Conservation (phyloP, 202 grass and related monocot species). For the Carex arenaria region DNA sequence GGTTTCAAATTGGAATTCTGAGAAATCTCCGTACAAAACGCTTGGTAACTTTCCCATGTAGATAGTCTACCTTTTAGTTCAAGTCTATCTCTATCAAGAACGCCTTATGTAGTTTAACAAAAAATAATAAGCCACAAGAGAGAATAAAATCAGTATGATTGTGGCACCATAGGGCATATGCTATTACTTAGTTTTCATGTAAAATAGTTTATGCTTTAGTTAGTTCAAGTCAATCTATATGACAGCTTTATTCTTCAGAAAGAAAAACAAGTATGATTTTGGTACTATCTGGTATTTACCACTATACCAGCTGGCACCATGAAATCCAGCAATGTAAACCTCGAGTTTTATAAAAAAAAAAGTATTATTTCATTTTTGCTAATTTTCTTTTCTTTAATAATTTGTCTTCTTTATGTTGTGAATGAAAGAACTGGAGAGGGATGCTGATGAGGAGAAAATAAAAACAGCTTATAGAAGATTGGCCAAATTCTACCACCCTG, state of each 20-base stretch:
- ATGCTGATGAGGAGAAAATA: conserved; percentile 85
- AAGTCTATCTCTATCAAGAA: background rate
- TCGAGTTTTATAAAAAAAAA: too few relatives aligned
- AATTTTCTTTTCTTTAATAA: conserved; percentile 11
- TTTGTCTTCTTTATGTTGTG: conserved; percentile 5
- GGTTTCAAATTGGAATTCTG: conserved; percentile 80
- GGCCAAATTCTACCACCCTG: conserved; percentile 92
- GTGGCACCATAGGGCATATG: background rate
- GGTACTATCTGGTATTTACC: background rate
- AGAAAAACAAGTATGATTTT: background rate
- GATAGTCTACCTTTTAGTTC: background rate
- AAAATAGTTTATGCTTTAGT: background rate
- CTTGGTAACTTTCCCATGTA: conserved; percentile 51
- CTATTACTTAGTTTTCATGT: background rate
- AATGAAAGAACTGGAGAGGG: conserved; percentile 67
- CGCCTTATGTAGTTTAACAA: conserved; percentile 8
- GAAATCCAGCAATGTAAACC: background rate
- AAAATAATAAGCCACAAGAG: background rate
- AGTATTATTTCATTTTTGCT: background rate
- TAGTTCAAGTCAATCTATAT: background rate
- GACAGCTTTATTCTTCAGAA: background rate
- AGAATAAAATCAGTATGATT: background rate
- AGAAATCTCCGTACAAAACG: conserved; percentile 83
- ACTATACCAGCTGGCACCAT: background rate
- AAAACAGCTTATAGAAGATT: conserved; percentile 77